Conservation (phyloP, 2,329 filamentous ascomycete species). For the Arthrobotrys conoides region DNA sequence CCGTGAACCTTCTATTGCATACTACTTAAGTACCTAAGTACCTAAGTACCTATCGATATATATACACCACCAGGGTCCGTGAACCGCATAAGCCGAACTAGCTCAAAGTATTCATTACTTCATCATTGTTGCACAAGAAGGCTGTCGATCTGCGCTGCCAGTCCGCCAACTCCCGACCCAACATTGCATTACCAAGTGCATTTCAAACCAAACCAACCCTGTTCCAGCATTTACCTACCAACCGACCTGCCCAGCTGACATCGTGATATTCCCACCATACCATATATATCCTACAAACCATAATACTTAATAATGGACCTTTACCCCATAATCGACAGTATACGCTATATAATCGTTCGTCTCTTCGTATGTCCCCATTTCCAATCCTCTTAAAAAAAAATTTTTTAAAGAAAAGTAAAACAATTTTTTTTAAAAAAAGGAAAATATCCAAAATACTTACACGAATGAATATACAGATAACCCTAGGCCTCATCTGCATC, state of each 20-base stretch:
- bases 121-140: neutral
- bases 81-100: neutral
- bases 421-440: too few relatives aligned
- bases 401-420: neutral
- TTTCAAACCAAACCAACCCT: neutral
- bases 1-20: neutral
- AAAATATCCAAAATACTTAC: neutral
- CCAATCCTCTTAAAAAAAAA: neutral
- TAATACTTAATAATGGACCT: conserved; percentile 32
- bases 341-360: conserved; percentile 51
- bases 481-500: conserved; percentile 47
- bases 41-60: neutral
- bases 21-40: too few relatives aligned
- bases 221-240: too few relatives aligned
- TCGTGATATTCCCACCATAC: too few relatives aligned
- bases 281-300: too few relatives aligned
- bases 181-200: too few relatives aligned
- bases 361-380: conserved; percentile 47
- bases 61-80: neutral
- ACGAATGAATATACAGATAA: conserved; percentile 30
- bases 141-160: neutral
- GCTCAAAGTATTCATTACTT: neutral
- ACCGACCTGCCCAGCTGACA: neutral
- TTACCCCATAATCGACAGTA: conserved; percentile 52
- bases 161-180: conserved; percentile 33